phyloP scores from a whole-genome alignment of 2,329 filamentous ascomycete species.

The Xylogone sp. region DNA sequence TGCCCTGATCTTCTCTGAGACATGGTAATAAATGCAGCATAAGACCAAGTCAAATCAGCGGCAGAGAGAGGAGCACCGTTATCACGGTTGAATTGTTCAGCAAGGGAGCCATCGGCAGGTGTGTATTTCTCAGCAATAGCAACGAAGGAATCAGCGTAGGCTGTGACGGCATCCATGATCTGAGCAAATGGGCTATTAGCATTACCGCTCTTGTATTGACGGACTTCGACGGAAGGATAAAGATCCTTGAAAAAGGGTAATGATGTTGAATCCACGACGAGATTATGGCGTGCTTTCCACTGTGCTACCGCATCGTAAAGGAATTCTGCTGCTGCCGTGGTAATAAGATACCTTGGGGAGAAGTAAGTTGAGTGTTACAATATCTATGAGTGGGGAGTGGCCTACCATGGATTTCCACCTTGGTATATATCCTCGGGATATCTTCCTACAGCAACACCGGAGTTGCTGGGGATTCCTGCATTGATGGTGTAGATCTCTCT shows the following conservation, averaged over 20 bases:
- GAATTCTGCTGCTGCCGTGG: conserved; percentile 73
- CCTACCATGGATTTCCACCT: conserved; percentile 74
- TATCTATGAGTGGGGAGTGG: no score
- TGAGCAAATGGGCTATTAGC: conserved; percentile 48
- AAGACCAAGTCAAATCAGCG: conserved; percentile 69
- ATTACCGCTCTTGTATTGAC: conserved; percentile 59
- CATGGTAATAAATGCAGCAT: conserved; percentile 64
- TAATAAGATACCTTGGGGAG: conserved; percentile 53
- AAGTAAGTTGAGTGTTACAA: neutral
- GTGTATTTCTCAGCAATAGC: conserved; percentile 46
- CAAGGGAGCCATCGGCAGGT: conserved; percentile 53
- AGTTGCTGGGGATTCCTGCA: conserved; percentile 52
- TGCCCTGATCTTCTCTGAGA: conserved; percentile 49
- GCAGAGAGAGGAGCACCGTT: conserved; percentile 56
- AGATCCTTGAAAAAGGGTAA: conserved; percentile 70
- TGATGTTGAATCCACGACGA: conserved; percentile 61
- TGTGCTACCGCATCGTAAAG: conserved; percentile 73
- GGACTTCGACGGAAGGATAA: conserved; percentile 52
- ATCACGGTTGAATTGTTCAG: conserved; percentile 62
- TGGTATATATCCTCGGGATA: conserved; percentile 73
- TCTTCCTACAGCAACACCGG: conserved; percentile 62
- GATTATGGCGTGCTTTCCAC: conserved; percentile 59
- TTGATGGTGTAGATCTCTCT: conserved; percentile 65
- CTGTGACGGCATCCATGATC: conserved; percentile 52
- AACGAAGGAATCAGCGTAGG: conserved; percentile 58